These are phyloP conservation scores for Kwoniella sp. DNA, from an alignment of 768 basidiomycete genomes.

Conservation along the genomic window DNA sequence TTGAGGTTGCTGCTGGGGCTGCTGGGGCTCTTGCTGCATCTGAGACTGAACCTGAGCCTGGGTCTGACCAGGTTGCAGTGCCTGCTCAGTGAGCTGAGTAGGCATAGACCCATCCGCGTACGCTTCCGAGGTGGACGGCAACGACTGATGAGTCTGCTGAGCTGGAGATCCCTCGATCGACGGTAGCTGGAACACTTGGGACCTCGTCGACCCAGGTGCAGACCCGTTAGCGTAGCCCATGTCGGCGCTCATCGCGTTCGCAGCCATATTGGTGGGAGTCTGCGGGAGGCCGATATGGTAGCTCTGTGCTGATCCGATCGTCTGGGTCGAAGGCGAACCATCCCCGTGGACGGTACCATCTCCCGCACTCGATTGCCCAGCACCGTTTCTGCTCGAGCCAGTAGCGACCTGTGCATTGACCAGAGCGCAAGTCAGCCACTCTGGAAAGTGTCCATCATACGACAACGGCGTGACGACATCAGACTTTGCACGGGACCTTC, in stretches of 20 bases:
- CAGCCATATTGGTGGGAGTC: conserved; percentile 4
- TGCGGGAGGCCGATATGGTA: conserved; percentile 6
- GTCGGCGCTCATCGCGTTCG: background rate
- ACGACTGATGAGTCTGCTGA: background rate
- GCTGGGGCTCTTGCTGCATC: background rate
- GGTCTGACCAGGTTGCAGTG: too few relatives aligned
- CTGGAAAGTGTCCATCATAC: background rate
- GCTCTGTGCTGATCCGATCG: background rate
- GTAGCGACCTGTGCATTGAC: too few relatives aligned
- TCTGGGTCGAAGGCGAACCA: background rate
- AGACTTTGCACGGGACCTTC: too few relatives aligned
- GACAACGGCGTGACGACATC: too few relatives aligned
- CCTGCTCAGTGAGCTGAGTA: too few relatives aligned
- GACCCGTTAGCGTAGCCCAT: conserved; percentile 9
- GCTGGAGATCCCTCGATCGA: background rate
- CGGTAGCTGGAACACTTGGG: conserved; percentile 10
- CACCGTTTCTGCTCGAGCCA: too few relatives aligned
- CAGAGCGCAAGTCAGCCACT: conserved; percentile 13
- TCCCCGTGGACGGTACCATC: conserved; percentile 1
- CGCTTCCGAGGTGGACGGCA: too few relatives aligned
- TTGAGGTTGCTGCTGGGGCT: background rate
- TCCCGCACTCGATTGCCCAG: conserved; percentile 8
- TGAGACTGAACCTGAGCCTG: background rate
- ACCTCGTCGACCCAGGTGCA: conserved; percentile 10
- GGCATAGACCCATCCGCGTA: too few relatives aligned